Base-by-base conservation (phyloP, 129 eudicot species). In the Tagetes erecta region DNA sequence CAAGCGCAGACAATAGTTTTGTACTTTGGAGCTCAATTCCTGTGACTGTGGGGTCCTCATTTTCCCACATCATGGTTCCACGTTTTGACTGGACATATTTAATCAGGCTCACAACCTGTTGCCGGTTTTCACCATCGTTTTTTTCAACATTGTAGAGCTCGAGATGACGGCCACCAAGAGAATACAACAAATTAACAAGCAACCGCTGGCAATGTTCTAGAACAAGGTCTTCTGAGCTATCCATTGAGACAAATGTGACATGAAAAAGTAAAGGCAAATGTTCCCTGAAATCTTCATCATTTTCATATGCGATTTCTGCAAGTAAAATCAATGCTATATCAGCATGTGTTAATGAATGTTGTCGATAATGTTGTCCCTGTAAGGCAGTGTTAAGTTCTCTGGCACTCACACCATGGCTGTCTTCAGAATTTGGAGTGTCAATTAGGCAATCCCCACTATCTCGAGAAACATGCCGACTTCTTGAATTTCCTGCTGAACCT, bases 11-110 rank as follows among this genome's bases (percentile, higher is more conserved):
- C 72, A 92, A 71, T 33, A 92, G 89, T 13, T 87, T 89, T 35
- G 92, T 91, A 82, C 98, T 92, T 57, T 90, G 94, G 7, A 92
- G 95, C 74, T 92, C 90, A 3, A 82, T 83, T 69, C 83, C 84
- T 31, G 78, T 78, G 34, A 92, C 90, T 3, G 95, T 83, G 53
- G 96, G 88, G 68, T 92, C 98, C 85, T 92, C 98, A 66, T 87
- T 89, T 78, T 92, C 98, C 98, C 98, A 92, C 98, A 92, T 92
- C 98, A 87, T 87, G 88, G 84, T 89, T 74, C 98, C 96, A 49
- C 96, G 80, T 80, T 92, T 92, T 30, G 96, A 92, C 57, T 92
- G 96, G 68, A 92, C 98, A 39, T 92, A 89, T 73, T 92, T 87
- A 72, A 92, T 92, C 63, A 92, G 74, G 80, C 95, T 89, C 33